Evolutionary conservation across 1,284 basidiomycete genomes (phyloP), one percentile per base, ranked within the genome.

Genomic region (Trichosporon faecale): DNA sequence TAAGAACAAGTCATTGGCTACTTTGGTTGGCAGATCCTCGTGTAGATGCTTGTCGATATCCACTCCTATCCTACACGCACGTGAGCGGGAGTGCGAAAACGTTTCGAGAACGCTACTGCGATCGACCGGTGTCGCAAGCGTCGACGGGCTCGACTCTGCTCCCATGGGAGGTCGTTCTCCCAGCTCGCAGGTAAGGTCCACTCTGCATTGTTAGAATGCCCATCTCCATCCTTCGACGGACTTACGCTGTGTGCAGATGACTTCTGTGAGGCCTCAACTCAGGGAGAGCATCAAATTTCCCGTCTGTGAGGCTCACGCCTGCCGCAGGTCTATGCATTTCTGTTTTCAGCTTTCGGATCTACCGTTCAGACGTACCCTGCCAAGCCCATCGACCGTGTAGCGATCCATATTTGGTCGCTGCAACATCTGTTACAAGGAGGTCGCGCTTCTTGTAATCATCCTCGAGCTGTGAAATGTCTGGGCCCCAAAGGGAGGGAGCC

Each of bases 381-480:
- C 79, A 81, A 14, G 74, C 77, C 77, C 78, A 78, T 25, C 77
- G 66, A 2, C 74, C 55, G 18, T 77, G 67, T 14, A 76, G n/a
- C 8, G 75, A 70, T 27, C 64, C 66, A 16, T 68, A 68, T 16
- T 60, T 70, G 9, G 73, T 76, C 18, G 49, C 49, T 6, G 49
- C 49, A 2, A 52, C 49, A 3, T 52, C 49, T 11, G 7, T 25
- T 3, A 52, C 49, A 18, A 5, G 18, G 3, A n/a, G 2, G 18
- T n/a, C n/a, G 44, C 3, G 6, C n/a, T 9, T n/a, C 18, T n/a
- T 2, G n/a, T 52, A 25, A 3, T 52, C 21, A 1, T 11, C 49
- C 14, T 52, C 49, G 21, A 52, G 18, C 23, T 25, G 21, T 8
- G 9, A 23, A 8, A 52, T 2, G 7, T 18, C 21, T 7, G n/a